These are phyloP conservation scores for Panaeolus cyanescens DNA, from an alignment of 768 basidiomycete species.

Conservation along the genomic window DNA sequence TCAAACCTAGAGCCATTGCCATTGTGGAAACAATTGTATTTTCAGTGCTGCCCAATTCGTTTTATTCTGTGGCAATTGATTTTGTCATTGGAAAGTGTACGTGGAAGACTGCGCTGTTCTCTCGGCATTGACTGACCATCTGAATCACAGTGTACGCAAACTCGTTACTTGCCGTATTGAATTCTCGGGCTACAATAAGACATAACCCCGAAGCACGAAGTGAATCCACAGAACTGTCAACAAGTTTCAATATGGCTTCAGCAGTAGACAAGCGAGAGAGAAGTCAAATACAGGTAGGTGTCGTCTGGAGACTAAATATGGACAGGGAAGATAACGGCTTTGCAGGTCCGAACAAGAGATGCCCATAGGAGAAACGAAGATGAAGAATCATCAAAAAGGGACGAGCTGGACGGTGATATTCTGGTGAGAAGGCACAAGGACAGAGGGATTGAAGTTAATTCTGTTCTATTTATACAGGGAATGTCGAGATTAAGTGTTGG, in stretches of 20 bases:
- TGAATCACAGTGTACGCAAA: slow-evolving; percentile 43
- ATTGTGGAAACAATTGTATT: slow-evolving; percentile 43
- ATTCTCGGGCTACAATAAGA: slow-evolving; percentile 39
- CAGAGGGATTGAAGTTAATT: not conserved
- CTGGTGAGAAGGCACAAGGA: not conserved
- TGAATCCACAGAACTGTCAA: slow-evolving; percentile 30
- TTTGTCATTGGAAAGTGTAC: slow-evolving; percentile 54
- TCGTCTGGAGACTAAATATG: not conserved
- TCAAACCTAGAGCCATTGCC: slow-evolving; percentile 34
- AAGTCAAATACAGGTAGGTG: slow-evolving; percentile 19
- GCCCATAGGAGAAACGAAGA: slow-evolving; percentile 3
- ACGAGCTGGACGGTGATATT: not conserved
- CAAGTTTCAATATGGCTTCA: slow-evolving; percentile 33
- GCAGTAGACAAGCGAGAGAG: slow-evolving; percentile 22
- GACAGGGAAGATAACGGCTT: not conserved
- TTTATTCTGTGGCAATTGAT: slow-evolving; percentile 51
- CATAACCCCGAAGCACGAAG: slow-evolving; percentile 15
- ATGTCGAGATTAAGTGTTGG: not conserved
- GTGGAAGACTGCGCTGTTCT: slow-evolving; percentile 11
- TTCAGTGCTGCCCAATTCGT: slow-evolving; percentile 38
- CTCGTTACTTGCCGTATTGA: slow-evolving; percentile 46
- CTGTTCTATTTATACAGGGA: slow-evolving; percentile 1
- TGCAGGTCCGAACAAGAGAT: slow-evolving; percentile 17
- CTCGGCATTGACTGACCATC: not conserved
- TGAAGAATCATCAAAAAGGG: slow-evolving; percentile 1